Evolutionary conservation across 768 basidiomycete genomes (phyloP).

Genomic region (Suillus bovinus): DNA sequence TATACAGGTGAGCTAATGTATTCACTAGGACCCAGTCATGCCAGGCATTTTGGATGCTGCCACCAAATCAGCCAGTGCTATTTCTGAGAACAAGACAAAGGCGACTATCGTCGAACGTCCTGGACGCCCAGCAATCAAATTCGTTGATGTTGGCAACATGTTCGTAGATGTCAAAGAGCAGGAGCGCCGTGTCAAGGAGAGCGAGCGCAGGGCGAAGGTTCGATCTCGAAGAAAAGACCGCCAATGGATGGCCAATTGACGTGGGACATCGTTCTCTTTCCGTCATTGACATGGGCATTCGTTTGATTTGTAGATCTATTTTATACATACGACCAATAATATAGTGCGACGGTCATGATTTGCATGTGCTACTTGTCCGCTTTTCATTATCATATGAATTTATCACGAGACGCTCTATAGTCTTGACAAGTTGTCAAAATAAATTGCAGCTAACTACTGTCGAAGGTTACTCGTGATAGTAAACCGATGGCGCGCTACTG

Average conservation of each 20-base stretch:
- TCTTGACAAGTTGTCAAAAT: not conserved
- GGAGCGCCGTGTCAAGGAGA: conserved; percentile 47
- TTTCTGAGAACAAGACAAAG: conserved; percentile 39
- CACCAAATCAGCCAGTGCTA: conserved; percentile 39
- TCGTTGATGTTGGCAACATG: conserved; percentile 73
- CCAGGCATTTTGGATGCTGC: conserved; percentile 55
- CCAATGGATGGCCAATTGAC: not conserved
- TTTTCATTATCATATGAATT: not conserved
- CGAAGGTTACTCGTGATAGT: not conserved
- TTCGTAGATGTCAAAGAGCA: conserved; percentile 62
- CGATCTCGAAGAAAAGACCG: conserved; percentile 30
- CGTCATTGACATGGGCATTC: not conserved
- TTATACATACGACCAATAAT: not conserved
- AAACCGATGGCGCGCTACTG: not conserved
- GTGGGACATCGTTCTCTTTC: not conserved
- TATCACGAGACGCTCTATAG: not conserved
- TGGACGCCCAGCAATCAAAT: conserved; percentile 59
- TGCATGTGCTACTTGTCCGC: too few species aligned
- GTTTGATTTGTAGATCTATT: not conserved
- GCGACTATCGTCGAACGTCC: conserved; percentile 36
- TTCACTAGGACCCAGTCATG: conserved; percentile 59
- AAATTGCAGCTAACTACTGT: not conserved
- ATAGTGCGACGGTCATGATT: not conserved
- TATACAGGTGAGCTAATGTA: not conserved
- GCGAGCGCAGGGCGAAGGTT: conserved; percentile 45